Evolutionary conservation across 331 rosid species (phyloP).

Genomic region (Malus hybrid): DNA sequence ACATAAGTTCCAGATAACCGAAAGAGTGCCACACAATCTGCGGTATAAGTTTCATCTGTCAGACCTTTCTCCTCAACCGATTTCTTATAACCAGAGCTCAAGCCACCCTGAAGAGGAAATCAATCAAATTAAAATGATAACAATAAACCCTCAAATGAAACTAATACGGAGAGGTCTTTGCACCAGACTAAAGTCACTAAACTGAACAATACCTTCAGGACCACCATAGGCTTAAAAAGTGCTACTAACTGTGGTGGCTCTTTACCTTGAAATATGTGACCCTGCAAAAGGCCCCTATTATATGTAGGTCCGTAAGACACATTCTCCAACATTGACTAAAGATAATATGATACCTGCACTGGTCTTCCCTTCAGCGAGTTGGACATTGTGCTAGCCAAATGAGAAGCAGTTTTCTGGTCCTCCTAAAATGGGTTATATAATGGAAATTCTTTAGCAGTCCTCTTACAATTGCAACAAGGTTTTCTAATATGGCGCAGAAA

Average conservation of each 20-base stretch:
- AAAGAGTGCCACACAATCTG: constrained; percentile 64
- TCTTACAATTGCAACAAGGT: neutral
- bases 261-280: constrained; percentile 82
- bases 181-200: neutral
- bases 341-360: constrained; percentile 69
- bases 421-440: constrained; percentile 48
- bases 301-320: constrained; percentile 15
- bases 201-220: constrained; percentile 64
- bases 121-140: constrained; percentile 9
- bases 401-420: constrained; percentile 82
- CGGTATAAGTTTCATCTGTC: constrained; percentile 66
- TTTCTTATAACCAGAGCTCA: constrained; percentile 83
- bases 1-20: constrained; percentile 67
- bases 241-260: constrained; percentile 94
- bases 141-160: neutral
- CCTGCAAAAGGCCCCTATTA: constrained; percentile 49
- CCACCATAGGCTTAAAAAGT: constrained; percentile 86
- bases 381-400: constrained; percentile 72
- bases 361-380: constrained; percentile 99
- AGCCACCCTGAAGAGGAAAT: constrained; percentile 66
- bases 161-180: neutral
- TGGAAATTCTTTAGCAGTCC: constrained; percentile 1
- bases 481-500: neutral
- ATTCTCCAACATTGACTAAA: constrained; percentile 13
- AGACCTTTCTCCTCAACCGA: constrained; percentile 54